These are phyloP conservation scores for Agrocybe pediades DNA, from an alignment of 768 basidiomycete species.

Conservation along the genomic window DNA sequence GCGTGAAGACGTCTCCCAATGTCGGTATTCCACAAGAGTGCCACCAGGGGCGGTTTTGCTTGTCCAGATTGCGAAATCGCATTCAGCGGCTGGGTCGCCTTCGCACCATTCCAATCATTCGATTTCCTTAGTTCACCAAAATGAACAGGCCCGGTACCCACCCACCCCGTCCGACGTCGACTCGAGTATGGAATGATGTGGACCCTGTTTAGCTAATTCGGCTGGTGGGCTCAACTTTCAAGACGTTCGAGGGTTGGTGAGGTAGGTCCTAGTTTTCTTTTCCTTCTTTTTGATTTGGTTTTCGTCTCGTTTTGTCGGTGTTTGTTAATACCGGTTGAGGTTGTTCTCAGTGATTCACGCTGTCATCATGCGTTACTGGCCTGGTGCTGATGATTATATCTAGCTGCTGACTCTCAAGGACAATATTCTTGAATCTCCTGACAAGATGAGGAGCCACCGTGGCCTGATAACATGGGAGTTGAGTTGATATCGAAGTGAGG, in stretches of 20 bases:
- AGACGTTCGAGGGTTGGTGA: constrained; percentile 80
- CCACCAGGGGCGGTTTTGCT: constrained; percentile 8
- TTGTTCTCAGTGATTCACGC: no score
- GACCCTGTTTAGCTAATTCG: constrained; percentile 58
- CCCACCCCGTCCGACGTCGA: no score
- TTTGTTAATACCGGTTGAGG: no score
- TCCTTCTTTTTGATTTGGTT: no score
- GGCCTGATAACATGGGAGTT: constrained; percentile 78
- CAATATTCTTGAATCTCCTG: constrained; percentile 88
- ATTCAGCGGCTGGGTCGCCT: neutral
- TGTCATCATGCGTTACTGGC: no score
- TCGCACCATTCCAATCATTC: neutral
- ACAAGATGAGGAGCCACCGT: constrained; percentile 84
- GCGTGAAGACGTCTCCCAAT: no score
- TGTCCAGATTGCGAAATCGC: neutral
- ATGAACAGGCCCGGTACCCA: constrained; percentile 25
- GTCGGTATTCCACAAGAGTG: no score
- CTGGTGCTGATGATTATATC: neutral
- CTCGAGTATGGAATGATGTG: constrained; percentile 31
- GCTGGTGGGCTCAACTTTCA: constrained; percentile 69
- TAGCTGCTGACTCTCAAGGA: constrained; percentile 36
- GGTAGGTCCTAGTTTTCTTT: constrained; percentile 45
- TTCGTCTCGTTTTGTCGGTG: no score
- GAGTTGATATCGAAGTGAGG: constrained; percentile 75
- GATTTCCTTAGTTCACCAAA: constrained; percentile 31